phyloP scores from a whole-genome alignment of 768 basidiomycete genomes.

The Lactifluus pinguis region DNA sequence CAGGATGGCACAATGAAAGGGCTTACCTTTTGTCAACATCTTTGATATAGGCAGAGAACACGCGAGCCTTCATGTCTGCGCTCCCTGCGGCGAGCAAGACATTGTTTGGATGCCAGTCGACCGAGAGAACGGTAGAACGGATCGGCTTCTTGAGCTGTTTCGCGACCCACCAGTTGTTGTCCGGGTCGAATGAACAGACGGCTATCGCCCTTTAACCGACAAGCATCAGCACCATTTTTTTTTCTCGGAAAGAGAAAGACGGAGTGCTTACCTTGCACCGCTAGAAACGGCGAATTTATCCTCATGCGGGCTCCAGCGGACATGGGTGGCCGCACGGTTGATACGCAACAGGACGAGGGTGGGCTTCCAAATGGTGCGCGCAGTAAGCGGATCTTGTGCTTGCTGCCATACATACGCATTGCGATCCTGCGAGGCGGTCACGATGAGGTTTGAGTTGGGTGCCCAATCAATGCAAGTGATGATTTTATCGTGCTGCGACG shows the following conservation, averaged over 20 bases:
- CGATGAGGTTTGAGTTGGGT: constrained; percentile 91
- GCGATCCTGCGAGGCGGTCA: constrained; percentile 97
- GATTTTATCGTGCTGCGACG: constrained; percentile 82
- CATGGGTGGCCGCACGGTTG: constrained; percentile 92
- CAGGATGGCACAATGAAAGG: not conserved
- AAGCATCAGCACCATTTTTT: not conserved
- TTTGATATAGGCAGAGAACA: constrained; percentile 98
- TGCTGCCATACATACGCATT: constrained; percentile 99
- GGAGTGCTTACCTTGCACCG: constrained; percentile 66
- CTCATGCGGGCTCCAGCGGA: constrained; percentile 94
- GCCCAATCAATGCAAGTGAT: constrained; percentile 99
- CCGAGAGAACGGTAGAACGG: constrained; percentile 81
- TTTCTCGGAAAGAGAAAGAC: not conserved
- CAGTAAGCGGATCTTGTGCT: constrained; percentile 61
- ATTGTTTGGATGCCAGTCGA: constrained; percentile 99
- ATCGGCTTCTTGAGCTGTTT: constrained; percentile 97
- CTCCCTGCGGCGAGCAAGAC: constrained; percentile 95
- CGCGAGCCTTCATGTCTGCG: constrained; percentile 95
- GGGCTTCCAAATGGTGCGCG: constrained; percentile 79
- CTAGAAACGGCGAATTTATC: constrained; percentile 98
- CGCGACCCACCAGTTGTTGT: constrained; percentile 99
- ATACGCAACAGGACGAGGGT: constrained; percentile 92
- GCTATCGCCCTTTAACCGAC: constrained; percentile 70
- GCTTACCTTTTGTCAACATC: constrained; percentile 86
- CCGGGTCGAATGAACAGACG: constrained; percentile 92